Base-by-base conservation (phyloP, 768 basidiomycete genomes). In the Naematelia encephala region DNA sequence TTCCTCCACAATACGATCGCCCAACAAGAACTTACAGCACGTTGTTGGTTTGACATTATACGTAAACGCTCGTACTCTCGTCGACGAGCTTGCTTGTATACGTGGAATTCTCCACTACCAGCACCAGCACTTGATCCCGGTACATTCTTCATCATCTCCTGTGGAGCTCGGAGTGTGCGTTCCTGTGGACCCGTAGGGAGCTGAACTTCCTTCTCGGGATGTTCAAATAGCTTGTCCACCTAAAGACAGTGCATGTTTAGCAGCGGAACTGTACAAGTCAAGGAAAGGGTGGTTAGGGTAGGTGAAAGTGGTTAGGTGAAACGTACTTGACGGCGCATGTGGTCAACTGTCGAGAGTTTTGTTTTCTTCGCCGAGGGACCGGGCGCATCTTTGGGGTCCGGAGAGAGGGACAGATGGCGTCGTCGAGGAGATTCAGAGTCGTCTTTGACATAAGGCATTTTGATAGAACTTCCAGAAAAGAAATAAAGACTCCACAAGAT, bases 91-190 rank as follows among this genome's bases (percentile, higher is more conserved):
- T 94, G 93, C 74, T 98, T 98, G 81, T 98, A 99, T 0, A 99
- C 96, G 74, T 99, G 96, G 73, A 98, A 97, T 78, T 94, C 93
- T 44, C 94, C 94, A 57, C 89, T 91, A 51, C 96, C 96, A 16
- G 96, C 96, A 46, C 94, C 96, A 5, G 96, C 92, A 77, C 90
- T 91, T 14, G 90, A 93, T 0, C 96, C 96, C 77, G 97, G 93
- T 5, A 99, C 94, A 68, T 98, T 98, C 83, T 96, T 97, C 90
- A 99, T 97, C 79, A 80, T 80, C 63, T 82, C 96, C 19, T 91
- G 81, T 27, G 69, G 66, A 2, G 63, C 60, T 48, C 62, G 21
- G 13, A 97, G 81, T 0, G 81, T 82, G 80, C 90, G 92, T 62
- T 89, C 88, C 76, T 89, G 88, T 4, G 88, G 87, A 1, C 88